Conservation (phyloP, 2,329 filamentous ascomycete species). For the Monilinia fructigena region DNA sequence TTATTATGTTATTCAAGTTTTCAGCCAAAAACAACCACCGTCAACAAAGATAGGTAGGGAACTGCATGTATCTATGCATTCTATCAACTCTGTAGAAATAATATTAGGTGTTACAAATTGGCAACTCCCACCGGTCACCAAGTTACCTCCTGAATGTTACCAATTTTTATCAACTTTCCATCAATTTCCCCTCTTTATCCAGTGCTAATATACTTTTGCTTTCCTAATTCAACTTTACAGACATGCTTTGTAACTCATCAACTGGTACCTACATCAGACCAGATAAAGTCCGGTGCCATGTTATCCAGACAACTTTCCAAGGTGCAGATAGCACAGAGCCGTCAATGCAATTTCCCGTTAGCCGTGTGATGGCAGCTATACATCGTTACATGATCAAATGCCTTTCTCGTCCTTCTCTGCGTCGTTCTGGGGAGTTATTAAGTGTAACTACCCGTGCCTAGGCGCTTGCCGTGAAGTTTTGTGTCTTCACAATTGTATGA, state of each 20-base stretch:
- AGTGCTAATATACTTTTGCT: slow-evolving; percentile 1
- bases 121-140: slow-evolving; percentile 18
- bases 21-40: slow-evolving; percentile 11
- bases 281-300: slow-evolving; percentile 20
- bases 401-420: slow-evolving; percentile 21
- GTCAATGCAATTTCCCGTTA: slow-evolving; percentile 23
- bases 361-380: slow-evolving; percentile 16
- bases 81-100: neutral
- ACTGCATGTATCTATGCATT: slow-evolving; percentile 10
- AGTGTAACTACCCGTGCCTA: slow-evolving; percentile 19
- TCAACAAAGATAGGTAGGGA: slow-evolving; percentile 3
- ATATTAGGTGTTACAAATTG: slow-evolving; percentile 16
- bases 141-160: slow-evolving; percentile 19
- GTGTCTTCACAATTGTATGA: neutral
- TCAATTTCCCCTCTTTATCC: slow-evolving; percentile 16
- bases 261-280: slow-evolving; percentile 23
- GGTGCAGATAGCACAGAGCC: slow-evolving; percentile 18
- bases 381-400: slow-evolving; percentile 19
- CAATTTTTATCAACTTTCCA: neutral
- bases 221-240: slow-evolving; percentile 17
- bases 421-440: slow-evolving; percentile 5
- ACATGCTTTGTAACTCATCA: slow-evolving; percentile 15
- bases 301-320: slow-evolving; percentile 17
- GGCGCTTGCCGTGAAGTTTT: slow-evolving; percentile 9
- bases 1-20: neutral